These are phyloP conservation scores for Pneumocystis carinii DNA, from an alignment of 1,139 yeast species.

Conservation along the genomic window DNA sequence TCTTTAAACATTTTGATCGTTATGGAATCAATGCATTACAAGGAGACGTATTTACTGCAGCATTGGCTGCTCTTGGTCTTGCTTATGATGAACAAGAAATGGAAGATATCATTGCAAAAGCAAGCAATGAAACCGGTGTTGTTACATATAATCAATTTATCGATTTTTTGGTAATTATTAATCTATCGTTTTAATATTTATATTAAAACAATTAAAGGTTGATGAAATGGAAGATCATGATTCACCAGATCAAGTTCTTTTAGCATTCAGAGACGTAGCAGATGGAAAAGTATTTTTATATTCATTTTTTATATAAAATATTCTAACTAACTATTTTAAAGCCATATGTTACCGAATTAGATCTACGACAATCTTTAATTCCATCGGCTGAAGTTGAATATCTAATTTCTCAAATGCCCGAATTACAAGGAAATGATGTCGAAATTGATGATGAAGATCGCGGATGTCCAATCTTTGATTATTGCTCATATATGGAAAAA, in stretches of 20 bases:
- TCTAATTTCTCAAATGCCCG: conserved; percentile 20
- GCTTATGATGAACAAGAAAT: conserved; percentile 26
- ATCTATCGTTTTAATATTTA: not conserved
- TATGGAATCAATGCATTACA: conserved; percentile 23
- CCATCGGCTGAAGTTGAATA: conserved; percentile 25
- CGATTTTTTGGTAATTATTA: conserved; percentile 22
- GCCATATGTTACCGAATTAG: conserved; percentile 28
- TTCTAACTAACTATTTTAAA: not conserved
- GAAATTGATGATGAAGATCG: not conserved
- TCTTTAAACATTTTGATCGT: conserved; percentile 30
- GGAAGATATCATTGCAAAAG: conserved; percentile 25
- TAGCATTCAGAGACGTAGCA: conserved; percentile 29
- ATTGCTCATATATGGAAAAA: not conserved
- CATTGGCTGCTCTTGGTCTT: conserved; percentile 28
- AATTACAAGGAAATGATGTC: not conserved
- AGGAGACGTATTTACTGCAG: conserved; percentile 28
- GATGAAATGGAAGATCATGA: conserved; percentile 29
- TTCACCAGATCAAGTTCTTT: conserved; percentile 28
- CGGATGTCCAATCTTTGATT: not conserved
- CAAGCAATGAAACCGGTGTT: conserved; percentile 19
- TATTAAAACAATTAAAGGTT: conserved; percentile 9
- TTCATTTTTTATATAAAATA: not conserved
- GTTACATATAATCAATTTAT: conserved; percentile 29
- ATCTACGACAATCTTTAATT: conserved; percentile 25
- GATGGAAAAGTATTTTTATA: conserved; percentile 21